Conservation (phyloP, 2,329 filamentous ascomycete genomes). For the Stagonosporopsis tanaceti region DNA sequence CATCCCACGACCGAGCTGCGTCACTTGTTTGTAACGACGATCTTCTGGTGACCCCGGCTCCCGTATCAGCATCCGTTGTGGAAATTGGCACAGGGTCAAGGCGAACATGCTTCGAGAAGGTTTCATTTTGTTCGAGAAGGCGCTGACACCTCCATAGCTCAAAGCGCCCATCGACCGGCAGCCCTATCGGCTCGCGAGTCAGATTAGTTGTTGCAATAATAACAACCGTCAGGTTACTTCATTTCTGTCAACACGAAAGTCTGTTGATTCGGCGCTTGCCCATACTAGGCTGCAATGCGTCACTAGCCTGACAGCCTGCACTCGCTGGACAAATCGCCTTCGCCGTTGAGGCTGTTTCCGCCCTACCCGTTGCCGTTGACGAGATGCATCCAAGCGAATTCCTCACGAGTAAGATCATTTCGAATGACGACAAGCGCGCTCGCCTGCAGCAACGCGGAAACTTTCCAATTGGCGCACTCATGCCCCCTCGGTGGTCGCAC, state of each 20-base stretch:
- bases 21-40: conserved; percentile 45
- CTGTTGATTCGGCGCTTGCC: conserved; percentile 4
- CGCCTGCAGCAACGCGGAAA: conserved; percentile 15
- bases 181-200: conserved; percentile 22
- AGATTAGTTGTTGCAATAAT: not conserved
- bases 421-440: conserved; percentile 15
- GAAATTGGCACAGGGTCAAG: conserved; percentile 33
- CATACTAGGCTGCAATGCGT: conserved; percentile 7
- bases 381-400: conserved; percentile 22
- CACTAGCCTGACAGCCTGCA: conserved; percentile 5
- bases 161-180: conserved; percentile 1
- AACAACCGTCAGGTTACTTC: not conserved
- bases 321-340: conserved; percentile 14
- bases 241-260: conserved; percentile 5
- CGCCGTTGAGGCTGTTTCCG: conserved; percentile 22
- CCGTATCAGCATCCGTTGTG: conserved; percentile 23
- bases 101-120: conserved; percentile 43
- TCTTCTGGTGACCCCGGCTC: conserved; percentile 37
- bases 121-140: conserved; percentile 35
- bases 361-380: conserved; percentile 22
- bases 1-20: conserved; percentile 24
- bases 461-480: conserved; percentile 16
- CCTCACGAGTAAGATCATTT: conserved; percentile 18
- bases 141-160: not conserved
- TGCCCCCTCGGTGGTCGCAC: conserved; percentile 1